Percentiles rank a stretch among this genome's conserved stretches.
Conservation (phyloP, 2,329 filamentous ascomycete genomes). For the Phoma sp. region DNA sequence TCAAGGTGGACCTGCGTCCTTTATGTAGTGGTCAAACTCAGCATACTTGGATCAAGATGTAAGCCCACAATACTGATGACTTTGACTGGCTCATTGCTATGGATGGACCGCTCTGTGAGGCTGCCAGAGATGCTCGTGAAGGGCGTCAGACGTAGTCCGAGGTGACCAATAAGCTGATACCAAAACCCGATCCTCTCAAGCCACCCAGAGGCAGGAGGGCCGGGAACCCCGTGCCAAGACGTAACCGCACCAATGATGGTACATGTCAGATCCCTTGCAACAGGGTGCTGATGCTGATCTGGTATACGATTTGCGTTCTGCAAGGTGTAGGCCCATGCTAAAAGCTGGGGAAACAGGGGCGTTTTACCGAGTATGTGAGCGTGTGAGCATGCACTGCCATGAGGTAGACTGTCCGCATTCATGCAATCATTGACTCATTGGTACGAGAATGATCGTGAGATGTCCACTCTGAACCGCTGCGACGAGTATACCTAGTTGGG, state of each 20-base stretch:
- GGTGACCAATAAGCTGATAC: constrained; percentile 24
- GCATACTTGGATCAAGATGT: constrained; percentile 4
- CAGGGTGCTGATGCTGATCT: constrained; percentile 16
- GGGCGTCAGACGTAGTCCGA: constrained; percentile 17
- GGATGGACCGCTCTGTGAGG: constrained; percentile 23
- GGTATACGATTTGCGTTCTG: constrained; percentile 19
- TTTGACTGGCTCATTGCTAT: constrained; percentile 6
- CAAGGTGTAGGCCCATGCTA: constrained; percentile 21
- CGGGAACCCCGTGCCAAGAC: constrained; percentile 28
- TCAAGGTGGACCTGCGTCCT: constrained; percentile 11
- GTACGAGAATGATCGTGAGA: neutral
- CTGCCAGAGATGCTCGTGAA: constrained; percentile 21
- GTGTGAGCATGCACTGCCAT: constrained; percentile 15
- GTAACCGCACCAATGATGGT: constrained; percentile 17
- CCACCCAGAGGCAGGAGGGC: constrained; percentile 32
- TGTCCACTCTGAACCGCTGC: neutral
- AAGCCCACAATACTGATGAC: constrained; percentile 9
- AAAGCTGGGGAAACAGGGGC: constrained; percentile 19
- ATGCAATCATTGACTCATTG: constrained; percentile 3
- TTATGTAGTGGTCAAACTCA: constrained; percentile 29
- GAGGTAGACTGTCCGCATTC: constrained; percentile 8
- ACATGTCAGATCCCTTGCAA: constrained; percentile 3
- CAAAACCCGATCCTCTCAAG: constrained; percentile 21
- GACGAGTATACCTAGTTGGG: neutral
- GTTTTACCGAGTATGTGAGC: constrained; percentile 20